Evolutionary conservation across 106 monocot genomes (phyloP).

Genomic region (Dioscorea dumetorum): DNA sequence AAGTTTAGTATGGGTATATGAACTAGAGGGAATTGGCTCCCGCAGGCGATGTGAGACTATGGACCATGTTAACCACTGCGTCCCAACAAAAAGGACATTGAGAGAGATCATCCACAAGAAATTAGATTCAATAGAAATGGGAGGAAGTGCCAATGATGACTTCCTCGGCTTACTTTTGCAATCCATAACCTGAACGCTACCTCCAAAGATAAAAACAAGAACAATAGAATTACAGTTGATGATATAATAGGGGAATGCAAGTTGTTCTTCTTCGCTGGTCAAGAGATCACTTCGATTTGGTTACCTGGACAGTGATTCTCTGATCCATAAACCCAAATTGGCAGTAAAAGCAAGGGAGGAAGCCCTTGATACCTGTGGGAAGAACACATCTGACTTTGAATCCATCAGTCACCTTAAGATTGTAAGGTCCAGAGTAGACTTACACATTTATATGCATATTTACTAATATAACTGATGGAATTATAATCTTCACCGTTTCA

Average conservation of each 20-base stretch:
- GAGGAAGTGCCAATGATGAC: not conserved
- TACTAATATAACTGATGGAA: too few species aligned
- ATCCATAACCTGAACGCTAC: not conserved
- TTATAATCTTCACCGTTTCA: constrained; percentile 5
- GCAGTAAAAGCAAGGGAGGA: constrained; percentile 20
- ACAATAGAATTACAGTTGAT: constrained; percentile 3
- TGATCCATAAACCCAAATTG: constrained; percentile 15
- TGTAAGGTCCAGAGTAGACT: constrained; percentile 5
- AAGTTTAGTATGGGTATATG: too few species aligned
- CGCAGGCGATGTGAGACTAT: too few species aligned
- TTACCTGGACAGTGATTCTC: constrained; percentile 28
- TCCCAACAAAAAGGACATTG: not conserved
- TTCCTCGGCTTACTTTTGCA: constrained; percentile 14
- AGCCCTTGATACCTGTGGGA: constrained; percentile 10
- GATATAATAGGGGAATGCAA: constrained; percentile 32
- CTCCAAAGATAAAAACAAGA: not conserved
- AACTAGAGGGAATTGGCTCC: too few species aligned
- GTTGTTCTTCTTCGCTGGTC: constrained; percentile 25
- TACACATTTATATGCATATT: too few species aligned
- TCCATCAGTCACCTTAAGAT: constrained; percentile 14
- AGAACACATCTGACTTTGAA: constrained; percentile 7
- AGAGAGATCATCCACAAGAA: constrained; percentile 24
- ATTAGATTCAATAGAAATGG: constrained; percentile 5
- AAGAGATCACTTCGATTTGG: constrained; percentile 14
- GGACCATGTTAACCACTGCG: too few species aligned